Evolutionary conservation across 2,329 filamentous ascomycete species (phyloP).

Genomic region (Exophiala alcalophila): DNA sequence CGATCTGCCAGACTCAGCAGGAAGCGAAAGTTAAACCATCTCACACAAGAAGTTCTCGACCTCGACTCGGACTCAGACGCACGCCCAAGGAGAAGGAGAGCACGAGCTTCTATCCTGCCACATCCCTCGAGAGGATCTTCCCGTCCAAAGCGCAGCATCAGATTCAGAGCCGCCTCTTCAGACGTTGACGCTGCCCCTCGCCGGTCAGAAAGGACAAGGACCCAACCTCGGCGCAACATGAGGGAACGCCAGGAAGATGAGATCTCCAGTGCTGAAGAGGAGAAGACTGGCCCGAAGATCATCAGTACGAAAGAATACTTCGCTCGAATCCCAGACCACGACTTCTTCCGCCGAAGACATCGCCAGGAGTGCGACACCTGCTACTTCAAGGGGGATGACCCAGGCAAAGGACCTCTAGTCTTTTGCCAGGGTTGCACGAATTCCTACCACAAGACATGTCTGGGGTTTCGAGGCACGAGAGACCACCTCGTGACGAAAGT

Average conservation of each 20-base stretch:
- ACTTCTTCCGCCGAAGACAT: slow-evolving; percentile 69
- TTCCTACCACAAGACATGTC: slow-evolving; percentile 77
- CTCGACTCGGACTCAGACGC: slow-evolving; percentile 18
- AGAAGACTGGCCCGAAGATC: slow-evolving; percentile 51
- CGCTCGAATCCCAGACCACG: slow-evolving; percentile 56
- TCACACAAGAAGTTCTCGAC: slow-evolving; percentile 14
- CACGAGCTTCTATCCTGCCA: slow-evolving; percentile 13
- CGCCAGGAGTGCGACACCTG: slow-evolving; percentile 71
- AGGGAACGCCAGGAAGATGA: slow-evolving; percentile 51
- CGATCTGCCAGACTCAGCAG: slow-evolving; percentile 21
- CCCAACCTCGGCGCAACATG: slow-evolving; percentile 40
- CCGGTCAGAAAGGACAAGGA: slow-evolving; percentile 35
- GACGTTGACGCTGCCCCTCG: slow-evolving; percentile 31
- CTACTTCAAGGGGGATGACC: slow-evolving; percentile 50
- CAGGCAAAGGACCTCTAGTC: slow-evolving; percentile 67
- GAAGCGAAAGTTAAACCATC: slow-evolving; percentile 7
- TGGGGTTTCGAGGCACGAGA: slow-evolving; percentile 68
- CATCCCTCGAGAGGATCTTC: slow-evolving; percentile 1
- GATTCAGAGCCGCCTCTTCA: slow-evolving; percentile 10
- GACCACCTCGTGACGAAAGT: slow-evolving; percentile 93
- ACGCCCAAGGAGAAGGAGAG: slow-evolving; percentile 20
- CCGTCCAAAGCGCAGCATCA: slow-evolving; percentile 1
- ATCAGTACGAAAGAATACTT: slow-evolving; percentile 72
- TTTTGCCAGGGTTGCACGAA: slow-evolving; percentile 88
- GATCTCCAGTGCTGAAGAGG: slow-evolving; percentile 38